These are phyloP conservation scores for Hortaea werneckii DNA, from an alignment of 2,329 filamentous ascomycete species.

Conservation along the genomic window DNA sequence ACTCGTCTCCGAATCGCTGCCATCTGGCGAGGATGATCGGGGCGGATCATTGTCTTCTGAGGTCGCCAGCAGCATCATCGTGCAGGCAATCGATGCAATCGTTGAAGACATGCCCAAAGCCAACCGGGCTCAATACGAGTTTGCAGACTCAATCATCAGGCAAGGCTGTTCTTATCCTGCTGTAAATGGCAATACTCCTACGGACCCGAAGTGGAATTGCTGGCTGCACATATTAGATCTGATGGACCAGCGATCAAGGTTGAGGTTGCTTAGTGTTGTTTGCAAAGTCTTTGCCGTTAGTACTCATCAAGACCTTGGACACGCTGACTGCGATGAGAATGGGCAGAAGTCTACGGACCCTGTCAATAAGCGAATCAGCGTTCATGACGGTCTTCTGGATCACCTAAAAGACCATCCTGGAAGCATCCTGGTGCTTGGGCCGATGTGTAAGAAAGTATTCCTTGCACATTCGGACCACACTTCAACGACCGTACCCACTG, in stretches of 20 bases:
- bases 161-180: neutral
- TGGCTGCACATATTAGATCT: neutral
- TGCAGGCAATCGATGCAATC: neutral
- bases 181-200: neutral
- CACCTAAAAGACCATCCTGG: neutral
- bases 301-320: neutral
- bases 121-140: neutral
- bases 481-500: neutral
- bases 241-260: neutral
- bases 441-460: neutral
- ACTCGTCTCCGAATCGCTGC: too few species aligned
- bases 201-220: neutral
- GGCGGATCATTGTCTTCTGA: too few species aligned
- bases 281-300: neutral
- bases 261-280: neutral
- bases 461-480: constrained; percentile 1
- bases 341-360: too few species aligned
- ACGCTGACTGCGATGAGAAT: too few species aligned
- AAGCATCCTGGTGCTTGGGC: neutral
- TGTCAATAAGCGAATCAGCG: too few species aligned
- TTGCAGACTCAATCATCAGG: neutral
- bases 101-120: neutral
- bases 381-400: too few species aligned
- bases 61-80: too few species aligned
- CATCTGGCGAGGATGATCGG: too few species aligned